Percentiles rank a stretch among this genome's conserved stretches.
Evolutionary conservation across 2,329 filamentous ascomycete genomes (phyloP).

Genomic region (Whalleya microplaca): DNA sequence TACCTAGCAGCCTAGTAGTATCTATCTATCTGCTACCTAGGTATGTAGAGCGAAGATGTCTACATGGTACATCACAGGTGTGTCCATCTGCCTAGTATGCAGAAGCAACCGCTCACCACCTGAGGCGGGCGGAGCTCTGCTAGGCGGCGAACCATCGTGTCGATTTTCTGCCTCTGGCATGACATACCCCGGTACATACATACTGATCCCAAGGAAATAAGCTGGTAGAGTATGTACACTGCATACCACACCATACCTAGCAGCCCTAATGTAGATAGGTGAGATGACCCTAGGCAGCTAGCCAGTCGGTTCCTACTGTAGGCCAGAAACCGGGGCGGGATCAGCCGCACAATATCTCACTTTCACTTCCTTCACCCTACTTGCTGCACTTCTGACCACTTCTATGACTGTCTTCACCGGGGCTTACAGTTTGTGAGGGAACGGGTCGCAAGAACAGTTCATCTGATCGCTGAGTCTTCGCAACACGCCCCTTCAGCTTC

Average conservation of each 20-base stretch:
- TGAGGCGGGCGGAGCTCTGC: too few species aligned
- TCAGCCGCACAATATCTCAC: conserved; percentile 38
- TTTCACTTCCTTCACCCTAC: conserved; percentile 14
- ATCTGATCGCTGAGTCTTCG: conserved; percentile 33
- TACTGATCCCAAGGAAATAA: neutral
- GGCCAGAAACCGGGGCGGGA: conserved; percentile 28
- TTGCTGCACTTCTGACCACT: conserved; percentile 32
- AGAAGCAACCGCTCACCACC: neutral
- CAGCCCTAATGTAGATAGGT: conserved; percentile 6
- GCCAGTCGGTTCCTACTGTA: conserved; percentile 19
- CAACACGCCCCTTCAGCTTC: conserved; percentile 15
- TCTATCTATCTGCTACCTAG: too few species aligned
- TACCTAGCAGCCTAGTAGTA: too few species aligned
- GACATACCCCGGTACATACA: neutral
- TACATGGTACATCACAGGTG: too few species aligned
- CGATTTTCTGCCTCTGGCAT: neutral
- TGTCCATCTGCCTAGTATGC: neutral
- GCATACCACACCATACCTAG: conserved; percentile 13
- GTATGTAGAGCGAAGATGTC: too few species aligned
- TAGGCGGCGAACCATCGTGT: neutral
- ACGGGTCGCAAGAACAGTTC: conserved; percentile 36
- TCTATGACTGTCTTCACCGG: conserved; percentile 35
- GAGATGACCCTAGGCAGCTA: conserved; percentile 32
- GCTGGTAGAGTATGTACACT: conserved; percentile 15
- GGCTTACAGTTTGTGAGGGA: conserved; percentile 20